Evolutionary conservation across 2,329 filamentous ascomycete species (phyloP).

Genomic region (Phaeophleospora eucalypticola): DNA sequence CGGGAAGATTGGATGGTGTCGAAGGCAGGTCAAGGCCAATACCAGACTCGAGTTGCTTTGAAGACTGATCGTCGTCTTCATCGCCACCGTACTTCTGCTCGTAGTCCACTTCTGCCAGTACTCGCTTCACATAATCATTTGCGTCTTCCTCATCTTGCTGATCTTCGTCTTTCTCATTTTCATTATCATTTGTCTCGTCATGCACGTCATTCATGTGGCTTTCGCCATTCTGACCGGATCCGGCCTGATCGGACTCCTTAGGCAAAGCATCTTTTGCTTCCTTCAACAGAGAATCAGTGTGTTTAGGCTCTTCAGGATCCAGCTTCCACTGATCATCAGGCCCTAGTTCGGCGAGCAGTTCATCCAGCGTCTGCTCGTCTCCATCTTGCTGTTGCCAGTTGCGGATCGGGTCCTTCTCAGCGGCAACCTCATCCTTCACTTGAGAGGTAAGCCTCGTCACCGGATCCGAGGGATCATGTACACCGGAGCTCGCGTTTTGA

Average conservation of each 20-base stretch:
- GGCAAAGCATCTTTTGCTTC: constrained; percentile 41
- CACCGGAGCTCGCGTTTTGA: neutral
- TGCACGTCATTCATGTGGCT: constrained; percentile 1
- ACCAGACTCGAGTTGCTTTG: no score
- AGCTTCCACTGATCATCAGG: constrained; percentile 39
- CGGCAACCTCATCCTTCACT: constrained; percentile 19
- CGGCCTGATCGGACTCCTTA: constrained; percentile 16
- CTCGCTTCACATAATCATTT: constrained; percentile 44
- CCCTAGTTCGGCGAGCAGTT: constrained; percentile 42
- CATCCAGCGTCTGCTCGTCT: constrained; percentile 46
- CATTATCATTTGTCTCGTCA: constrained; percentile 3
- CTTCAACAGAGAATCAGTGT: constrained; percentile 39
- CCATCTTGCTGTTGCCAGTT: constrained; percentile 35
- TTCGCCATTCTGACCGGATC: constrained; percentile 11
- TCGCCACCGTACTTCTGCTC: constrained; percentile 37
- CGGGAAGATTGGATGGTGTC: constrained; percentile 28
- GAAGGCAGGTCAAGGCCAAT: constrained; percentile 28
- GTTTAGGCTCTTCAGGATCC: constrained; percentile 37
- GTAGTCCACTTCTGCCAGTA: constrained; percentile 45
- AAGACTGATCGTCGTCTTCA: constrained; percentile 9
- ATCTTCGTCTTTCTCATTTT: constrained; percentile 22
- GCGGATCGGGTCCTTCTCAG: constrained; percentile 22
- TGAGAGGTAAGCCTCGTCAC: constrained; percentile 16
- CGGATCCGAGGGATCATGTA: neutral
- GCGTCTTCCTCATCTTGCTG: constrained; percentile 38